These are phyloP conservation scores for Nemania serpens DNA, from an alignment of 2,329 filamentous ascomycete genomes.

Conservation along the genomic window DNA sequence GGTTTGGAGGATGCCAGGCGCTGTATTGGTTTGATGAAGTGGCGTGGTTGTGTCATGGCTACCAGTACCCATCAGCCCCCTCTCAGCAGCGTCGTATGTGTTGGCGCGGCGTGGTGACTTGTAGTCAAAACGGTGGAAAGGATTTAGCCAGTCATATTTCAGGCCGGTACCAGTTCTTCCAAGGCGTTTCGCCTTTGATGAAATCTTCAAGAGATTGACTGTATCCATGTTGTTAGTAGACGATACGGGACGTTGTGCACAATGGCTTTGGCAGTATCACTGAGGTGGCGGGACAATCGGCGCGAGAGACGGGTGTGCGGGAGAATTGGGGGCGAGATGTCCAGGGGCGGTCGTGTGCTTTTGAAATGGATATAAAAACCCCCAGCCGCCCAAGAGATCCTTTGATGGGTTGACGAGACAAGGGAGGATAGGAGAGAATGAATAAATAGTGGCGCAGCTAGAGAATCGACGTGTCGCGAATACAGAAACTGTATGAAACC, in stretches of 20 bases:
- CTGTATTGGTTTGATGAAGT: conserved; percentile 22
- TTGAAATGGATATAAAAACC: too few species aligned
- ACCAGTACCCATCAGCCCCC: background rate
- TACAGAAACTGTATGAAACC: too few species aligned
- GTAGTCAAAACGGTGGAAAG: conserved; percentile 26
- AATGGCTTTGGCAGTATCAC: background rate
- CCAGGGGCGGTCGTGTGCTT: background rate
- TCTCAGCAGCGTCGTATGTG: conserved; percentile 21
- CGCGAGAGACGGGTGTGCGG: background rate
- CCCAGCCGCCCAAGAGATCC: too few species aligned
- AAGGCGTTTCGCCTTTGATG: conserved; percentile 16
- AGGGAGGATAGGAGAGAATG: too few species aligned
- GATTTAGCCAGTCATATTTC: conserved; percentile 26
- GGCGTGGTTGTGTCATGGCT: background rate
- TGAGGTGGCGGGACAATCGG: background rate
- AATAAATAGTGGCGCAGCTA: too few species aligned
- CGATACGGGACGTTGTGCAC: background rate
- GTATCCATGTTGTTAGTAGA: conserved; percentile 27
- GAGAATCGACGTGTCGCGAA: too few species aligned
- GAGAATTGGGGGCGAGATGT: background rate
- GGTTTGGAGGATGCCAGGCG: conserved; percentile 17
- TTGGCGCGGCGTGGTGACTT: conserved; percentile 18
- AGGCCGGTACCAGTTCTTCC: conserved; percentile 17
- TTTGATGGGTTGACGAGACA: too few species aligned
- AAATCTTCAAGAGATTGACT: conserved; percentile 29